Conservation (phyloP, 352 stramenopile genomes). For the Phytophthora lateralis region DNA sequence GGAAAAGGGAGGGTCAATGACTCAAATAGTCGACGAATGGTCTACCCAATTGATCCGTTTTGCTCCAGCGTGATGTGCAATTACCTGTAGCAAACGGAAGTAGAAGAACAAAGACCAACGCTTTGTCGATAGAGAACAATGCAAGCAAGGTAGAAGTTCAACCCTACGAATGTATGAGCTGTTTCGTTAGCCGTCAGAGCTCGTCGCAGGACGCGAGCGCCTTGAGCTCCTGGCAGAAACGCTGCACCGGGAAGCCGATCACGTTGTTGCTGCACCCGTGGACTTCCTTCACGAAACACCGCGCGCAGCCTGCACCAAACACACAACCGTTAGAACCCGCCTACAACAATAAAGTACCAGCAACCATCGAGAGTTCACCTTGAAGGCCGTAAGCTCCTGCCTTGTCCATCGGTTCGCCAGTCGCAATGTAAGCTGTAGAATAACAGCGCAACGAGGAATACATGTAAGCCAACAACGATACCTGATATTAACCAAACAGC, state of each 20-base stretch:
- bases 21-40: conserved; percentile 19
- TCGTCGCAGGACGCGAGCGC: conserved; percentile 40
- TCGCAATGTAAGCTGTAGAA: conserved; percentile 82
- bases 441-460: conserved; percentile 2
- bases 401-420: conserved; percentile 93
- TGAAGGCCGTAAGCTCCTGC: conserved; percentile 92
- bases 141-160: conserved; percentile 17
- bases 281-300: conserved; percentile 81
- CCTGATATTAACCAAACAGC: background rate
- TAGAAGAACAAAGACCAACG: conserved; percentile 12
- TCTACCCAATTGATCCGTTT: conserved; percentile 15
- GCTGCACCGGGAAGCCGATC: conserved; percentile 88
- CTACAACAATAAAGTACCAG: background rate
- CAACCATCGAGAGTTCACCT: conserved; percentile 29
- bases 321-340: background rate
- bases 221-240: conserved; percentile 72
- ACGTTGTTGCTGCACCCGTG: conserved; percentile 93
- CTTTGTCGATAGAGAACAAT: conserved; percentile 33
- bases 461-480: conserved; percentile 3
- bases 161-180: background rate
- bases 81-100: conserved; percentile 11
- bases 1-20: conserved; percentile 8
- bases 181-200: conserved; percentile 28
- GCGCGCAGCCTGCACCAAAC: conserved; percentile 44
- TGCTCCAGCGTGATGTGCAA: background rate